phyloP scores from a whole-genome alignment of 2,329 filamentous ascomycete species.

The Aspergillus tamarii region DNA sequence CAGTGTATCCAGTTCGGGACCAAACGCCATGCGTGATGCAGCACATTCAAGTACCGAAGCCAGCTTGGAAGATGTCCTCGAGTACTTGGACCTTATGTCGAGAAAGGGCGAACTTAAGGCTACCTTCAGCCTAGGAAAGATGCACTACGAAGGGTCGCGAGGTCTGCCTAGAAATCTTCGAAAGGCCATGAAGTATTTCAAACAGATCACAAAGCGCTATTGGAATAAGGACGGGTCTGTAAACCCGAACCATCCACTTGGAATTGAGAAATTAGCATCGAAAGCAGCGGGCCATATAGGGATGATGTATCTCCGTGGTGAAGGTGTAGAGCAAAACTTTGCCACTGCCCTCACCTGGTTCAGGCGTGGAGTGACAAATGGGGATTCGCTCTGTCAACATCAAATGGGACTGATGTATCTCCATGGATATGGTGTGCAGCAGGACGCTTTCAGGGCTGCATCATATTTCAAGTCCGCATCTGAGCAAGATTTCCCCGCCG shows the following conservation, averaged over 20 bases:
- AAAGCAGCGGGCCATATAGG: slow-evolving; percentile 88
- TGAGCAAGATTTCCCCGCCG: slow-evolving; percentile 77
- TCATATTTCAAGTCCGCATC: slow-evolving; percentile 77
- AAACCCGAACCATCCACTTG: slow-evolving; percentile 68
- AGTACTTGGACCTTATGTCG: slow-evolving; percentile 88
- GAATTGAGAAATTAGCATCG: slow-evolving; percentile 75
- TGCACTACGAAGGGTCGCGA: slow-evolving; percentile 85
- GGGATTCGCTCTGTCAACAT: slow-evolving; percentile 83
- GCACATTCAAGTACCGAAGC: slow-evolving; percentile 80
- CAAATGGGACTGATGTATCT: slow-evolving; percentile 82
- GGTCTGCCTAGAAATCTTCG: slow-evolving; percentile 73
- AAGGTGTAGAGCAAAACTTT: slow-evolving; percentile 79
- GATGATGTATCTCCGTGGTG: slow-evolving; percentile 85
- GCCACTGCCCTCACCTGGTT: slow-evolving; percentile 81
- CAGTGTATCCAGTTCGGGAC: slow-evolving; percentile 83
- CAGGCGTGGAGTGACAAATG: slow-evolving; percentile 72
- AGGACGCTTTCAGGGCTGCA: slow-evolving; percentile 72
- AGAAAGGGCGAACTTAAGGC: slow-evolving; percentile 88
- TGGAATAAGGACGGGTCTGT: slow-evolving; percentile 80
- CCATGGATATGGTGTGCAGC: slow-evolving; percentile 71
- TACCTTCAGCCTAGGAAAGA: slow-evolving; percentile 79
- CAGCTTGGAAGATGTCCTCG: slow-evolving; percentile 88
- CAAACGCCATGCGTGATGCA: slow-evolving; percentile 74
- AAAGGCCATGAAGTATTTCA: slow-evolving; percentile 78
- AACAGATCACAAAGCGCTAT: slow-evolving; percentile 75